phyloP scores from a whole-genome alignment of 306 rosid species.

The Hippophae rhamnoides region DNA sequence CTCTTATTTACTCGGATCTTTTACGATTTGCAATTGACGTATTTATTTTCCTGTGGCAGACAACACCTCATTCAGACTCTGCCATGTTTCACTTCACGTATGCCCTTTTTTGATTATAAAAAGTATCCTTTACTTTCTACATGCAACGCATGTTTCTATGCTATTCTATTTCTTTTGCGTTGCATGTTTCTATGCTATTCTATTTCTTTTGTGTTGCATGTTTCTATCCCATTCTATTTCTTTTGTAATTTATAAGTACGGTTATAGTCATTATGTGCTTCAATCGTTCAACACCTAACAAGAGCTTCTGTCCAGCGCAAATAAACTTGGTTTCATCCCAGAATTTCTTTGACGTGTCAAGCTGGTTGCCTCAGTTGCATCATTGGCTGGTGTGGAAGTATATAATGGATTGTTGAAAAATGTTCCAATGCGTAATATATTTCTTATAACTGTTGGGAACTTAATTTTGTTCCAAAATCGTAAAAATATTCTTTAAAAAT shows the following conservation, averaged over 20 bases:
- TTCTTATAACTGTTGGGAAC: slow-evolving; percentile 33
- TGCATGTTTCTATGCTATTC: slow-evolving; percentile 3
- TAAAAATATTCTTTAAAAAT: too few species aligned
- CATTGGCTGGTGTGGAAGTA: slow-evolving; percentile 80
- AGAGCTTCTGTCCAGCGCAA: slow-evolving; percentile 54
- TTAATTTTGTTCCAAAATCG: too few species aligned
- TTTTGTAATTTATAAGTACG: slow-evolving; percentile 1
- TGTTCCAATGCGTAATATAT: slow-evolving; percentile 63
- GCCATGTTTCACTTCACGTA: slow-evolving; percentile 93
- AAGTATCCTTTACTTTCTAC: slow-evolving; percentile 12
- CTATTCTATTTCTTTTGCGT: slow-evolving; percentile 4
- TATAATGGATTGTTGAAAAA: slow-evolving; percentile 88
- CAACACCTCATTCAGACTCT: slow-evolving; percentile 97
- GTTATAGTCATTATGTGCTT: slow-evolving; percentile 6
- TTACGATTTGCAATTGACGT: background rate
- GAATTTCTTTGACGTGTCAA: slow-evolving; percentile 92
- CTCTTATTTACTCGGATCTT: too few species aligned
- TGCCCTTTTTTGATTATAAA: slow-evolving; percentile 22
- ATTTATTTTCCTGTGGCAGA: slow-evolving; percentile 96
- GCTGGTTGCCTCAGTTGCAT: slow-evolving; percentile 86
- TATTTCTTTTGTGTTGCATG: too few species aligned
- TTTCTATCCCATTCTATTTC: slow-evolving; percentile 3
- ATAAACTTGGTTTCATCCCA: slow-evolving; percentile 78
- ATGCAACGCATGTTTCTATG: slow-evolving; percentile 3
- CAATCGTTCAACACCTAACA: slow-evolving; percentile 7